phyloP scores from a whole-genome alignment of 73 alveolate species.

The Tetrahymena elliotti region DNA sequence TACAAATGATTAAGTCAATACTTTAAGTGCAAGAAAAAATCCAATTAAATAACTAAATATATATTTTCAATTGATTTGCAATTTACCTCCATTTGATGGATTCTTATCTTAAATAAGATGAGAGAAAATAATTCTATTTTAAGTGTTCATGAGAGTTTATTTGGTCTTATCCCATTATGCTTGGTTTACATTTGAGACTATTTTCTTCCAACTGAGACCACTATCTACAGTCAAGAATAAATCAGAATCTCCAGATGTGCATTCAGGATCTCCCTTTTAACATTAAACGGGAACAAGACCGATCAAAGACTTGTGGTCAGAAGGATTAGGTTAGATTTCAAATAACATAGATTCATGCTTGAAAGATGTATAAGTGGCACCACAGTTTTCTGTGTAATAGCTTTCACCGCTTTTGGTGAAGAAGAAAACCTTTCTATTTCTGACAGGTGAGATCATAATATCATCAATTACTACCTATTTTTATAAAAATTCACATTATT shows the following conservation, averaged over 20 bases:
- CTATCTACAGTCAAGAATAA: not conserved
- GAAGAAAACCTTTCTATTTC: not conserved
- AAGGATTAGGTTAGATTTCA: not conserved
- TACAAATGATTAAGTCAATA: not conserved
- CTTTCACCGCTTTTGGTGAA: not conserved
- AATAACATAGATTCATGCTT: not conserved
- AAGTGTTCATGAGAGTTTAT: not conserved
- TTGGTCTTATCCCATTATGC: not conserved
- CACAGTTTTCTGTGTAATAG: not conserved
- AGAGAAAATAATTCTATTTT: not conserved
- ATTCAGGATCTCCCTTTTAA: not conserved
- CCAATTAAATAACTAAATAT: too few relatives aligned
- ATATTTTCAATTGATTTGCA: too few relatives aligned
- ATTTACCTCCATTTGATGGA: not conserved
- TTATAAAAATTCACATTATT: not conserved
- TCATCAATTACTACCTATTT: not conserved
- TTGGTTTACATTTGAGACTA: not conserved
- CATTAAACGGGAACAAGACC: not conserved
- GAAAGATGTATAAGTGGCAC: not conserved
- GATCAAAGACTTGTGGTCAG: not conserved
- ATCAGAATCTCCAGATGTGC: not conserved
- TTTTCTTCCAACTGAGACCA: not conserved
- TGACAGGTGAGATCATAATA: not conserved
- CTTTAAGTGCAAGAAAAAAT: not conserved
- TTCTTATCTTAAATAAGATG: not conserved